phyloP scores from a whole-genome alignment of 108 stramenopile species.

The Phaeodactylum tricornutum region DNA sequence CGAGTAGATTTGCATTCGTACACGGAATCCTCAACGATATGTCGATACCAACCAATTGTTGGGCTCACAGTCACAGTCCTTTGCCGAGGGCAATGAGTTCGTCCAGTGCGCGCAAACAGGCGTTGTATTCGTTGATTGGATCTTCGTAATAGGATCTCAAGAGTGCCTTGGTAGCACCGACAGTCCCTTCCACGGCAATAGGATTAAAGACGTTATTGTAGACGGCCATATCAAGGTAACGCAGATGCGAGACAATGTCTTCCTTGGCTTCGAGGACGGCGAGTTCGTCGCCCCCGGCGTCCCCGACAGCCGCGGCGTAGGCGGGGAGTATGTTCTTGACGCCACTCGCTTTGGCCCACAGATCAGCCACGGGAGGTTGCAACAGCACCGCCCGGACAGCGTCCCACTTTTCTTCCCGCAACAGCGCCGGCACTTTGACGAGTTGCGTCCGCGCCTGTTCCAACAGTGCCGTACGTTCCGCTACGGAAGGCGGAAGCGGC shows the following conservation, averaged over 20 bases:
- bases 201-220: constrained; percentile 86
- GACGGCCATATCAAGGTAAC: constrained; percentile 79
- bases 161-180: constrained; percentile 61
- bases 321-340: background rate
- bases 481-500: too few relatives aligned
- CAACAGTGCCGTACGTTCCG: too few relatives aligned
- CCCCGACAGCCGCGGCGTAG: constrained; percentile 56
- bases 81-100: too few relatives aligned
- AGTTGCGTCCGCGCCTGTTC: constrained; percentile 42
- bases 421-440: constrained; percentile 46
- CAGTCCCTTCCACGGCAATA: constrained; percentile 46
- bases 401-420: constrained; percentile 78
- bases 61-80: too few relatives aligned
- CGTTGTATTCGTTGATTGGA: constrained; percentile 63
- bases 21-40: too few relatives aligned
- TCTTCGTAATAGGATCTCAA: constrained; percentile 69
- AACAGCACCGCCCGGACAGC: constrained; percentile 48
- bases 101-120: constrained; percentile 38
- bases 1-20: too few relatives aligned
- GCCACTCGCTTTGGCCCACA: constrained; percentile 33
- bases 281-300: constrained; percentile 67
- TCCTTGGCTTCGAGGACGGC: constrained; percentile 61
- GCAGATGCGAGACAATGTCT: constrained; percentile 52
- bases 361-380: constrained; percentile 48
- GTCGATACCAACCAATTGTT: too few relatives aligned